These are phyloP conservation scores for Ophidiomyces ophidiicola DNA, from an alignment of 2,329 filamentous ascomycete species.

Conservation along the genomic window DNA sequence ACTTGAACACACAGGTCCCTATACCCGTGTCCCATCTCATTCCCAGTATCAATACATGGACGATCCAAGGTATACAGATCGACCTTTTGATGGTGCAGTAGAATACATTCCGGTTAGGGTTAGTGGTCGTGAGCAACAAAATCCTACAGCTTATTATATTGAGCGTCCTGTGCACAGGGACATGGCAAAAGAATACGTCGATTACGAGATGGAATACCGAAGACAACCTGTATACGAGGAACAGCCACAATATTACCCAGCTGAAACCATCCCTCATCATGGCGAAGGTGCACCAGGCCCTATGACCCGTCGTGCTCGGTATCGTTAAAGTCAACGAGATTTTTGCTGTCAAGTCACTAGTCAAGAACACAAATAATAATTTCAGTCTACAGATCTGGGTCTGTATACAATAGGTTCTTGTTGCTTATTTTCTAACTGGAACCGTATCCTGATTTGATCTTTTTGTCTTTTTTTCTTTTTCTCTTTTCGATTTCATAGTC, in stretches of 20 bases:
- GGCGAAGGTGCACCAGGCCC: conserved; percentile 9
- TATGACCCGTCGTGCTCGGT: conserved; percentile 14
- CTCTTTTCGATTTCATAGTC: neutral
- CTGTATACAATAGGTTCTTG: neutral
- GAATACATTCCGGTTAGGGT: conserved; percentile 21
- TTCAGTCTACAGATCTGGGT: neutral
- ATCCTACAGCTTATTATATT: conserved; percentile 18
- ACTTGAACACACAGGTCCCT: conserved; percentile 13
- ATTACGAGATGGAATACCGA: conserved; percentile 16
- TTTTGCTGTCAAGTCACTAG: neutral
- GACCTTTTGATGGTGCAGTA: conserved; percentile 16
- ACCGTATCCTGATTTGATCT: neutral
- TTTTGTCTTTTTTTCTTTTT: neutral
- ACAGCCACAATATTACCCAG: conserved; percentile 14
- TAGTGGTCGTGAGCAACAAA: conserved; percentile 14
- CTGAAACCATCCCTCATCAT: conserved; percentile 11
- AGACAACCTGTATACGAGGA: conserved; percentile 16
- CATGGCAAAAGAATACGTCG: conserved; percentile 15
- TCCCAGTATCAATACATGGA: conserved; percentile 20
- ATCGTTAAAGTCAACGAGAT: conserved; percentile 13
- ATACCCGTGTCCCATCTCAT: conserved; percentile 13
- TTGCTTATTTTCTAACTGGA: neutral
- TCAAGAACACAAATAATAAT: conserved; percentile 1
- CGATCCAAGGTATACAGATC: conserved; percentile 16
- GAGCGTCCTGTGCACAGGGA: conserved; percentile 19